Evolutionary conservation across 495 filamentous ascomycete genomes (phyloP), one percentile per base, ranked within the genome.

Genomic region (Aspergillus indologenus): DNA sequence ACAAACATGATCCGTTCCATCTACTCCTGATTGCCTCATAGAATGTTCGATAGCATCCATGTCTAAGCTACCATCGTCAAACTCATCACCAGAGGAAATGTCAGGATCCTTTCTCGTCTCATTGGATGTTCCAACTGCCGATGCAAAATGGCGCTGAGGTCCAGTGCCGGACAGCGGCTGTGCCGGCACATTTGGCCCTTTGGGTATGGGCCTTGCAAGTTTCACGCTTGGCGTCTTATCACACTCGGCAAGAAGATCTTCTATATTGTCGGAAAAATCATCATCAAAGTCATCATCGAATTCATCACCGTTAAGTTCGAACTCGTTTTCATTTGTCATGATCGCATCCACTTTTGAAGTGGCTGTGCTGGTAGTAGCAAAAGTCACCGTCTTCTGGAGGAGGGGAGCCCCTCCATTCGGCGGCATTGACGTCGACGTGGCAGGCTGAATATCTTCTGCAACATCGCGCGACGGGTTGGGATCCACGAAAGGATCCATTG

Each of bases 211-310:
- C n/a, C 63, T 66, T 56, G 45, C 54, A 54, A 48, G 34, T 60
- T 72, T 85, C 80, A n/a, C 82, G 81, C 58, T 79, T 73, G 61
- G 80, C 43, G 71, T 79, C 65, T 53, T 60, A 48, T 79, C 73
- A 63, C 71, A 78, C 24, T 67, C 65, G 18, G 69, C 72, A 49
- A 79, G 69, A 20, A 78, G 68, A 40, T 77, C 72, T 22, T 75
- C 64, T 46, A 79, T 66, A 45, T 71, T 71, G 26, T 77, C 75
- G 18, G 64, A 68, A 51, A 78, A 75, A 60, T 86, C 86, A 60
- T 86, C 86, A 66, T 92, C 89, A 61, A 83, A 80, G 56, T 90
- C 87, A 65, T 85, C 85, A 42, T 84, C 85, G 68, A 87, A 87
- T 55, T 87, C 85, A 34, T 82, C 86, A 63, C 74, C 82, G 59